These are phyloP conservation scores for Daphne laureola DNA, from an alignment of 441 rosid genomes.

Conservation along the genomic window DNA sequence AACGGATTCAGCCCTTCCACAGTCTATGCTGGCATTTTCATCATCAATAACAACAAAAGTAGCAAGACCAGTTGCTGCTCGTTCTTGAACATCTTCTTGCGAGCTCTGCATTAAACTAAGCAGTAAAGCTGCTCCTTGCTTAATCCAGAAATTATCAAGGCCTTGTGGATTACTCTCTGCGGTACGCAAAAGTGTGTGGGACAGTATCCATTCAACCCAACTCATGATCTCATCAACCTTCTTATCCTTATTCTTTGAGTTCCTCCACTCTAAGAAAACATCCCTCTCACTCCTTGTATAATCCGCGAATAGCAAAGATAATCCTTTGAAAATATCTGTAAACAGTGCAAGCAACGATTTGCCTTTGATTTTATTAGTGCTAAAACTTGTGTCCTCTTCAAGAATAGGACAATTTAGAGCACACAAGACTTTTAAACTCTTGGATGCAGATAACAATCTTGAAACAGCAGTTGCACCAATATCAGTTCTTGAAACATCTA, in stretches of 20 bases:
- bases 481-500: constrained; percentile 98
- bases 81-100: constrained; percentile 94
- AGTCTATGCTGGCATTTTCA: constrained; percentile 87
- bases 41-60: constrained; percentile 91
- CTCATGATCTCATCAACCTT: constrained; percentile 52
- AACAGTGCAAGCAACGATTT: constrained; percentile 53
- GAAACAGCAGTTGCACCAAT: constrained; percentile 58
- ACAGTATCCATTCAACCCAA: constrained; percentile 89
- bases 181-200: constrained; percentile 70
- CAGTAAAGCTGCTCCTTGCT: constrained; percentile 77
- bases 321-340: constrained; percentile 55
- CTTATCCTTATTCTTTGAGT: constrained; percentile 36
- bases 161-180: constrained; percentile 88
- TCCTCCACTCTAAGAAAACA: constrained; percentile 58
- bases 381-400: constrained; percentile 51
- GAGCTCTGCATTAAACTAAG: constrained; percentile 82
- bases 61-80: constrained; percentile 91
- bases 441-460: constrained; percentile 62
- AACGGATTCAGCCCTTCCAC: constrained; percentile 93
- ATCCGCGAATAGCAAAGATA: constrained; percentile 62
- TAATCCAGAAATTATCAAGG: constrained; percentile 83
- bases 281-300: constrained; percentile 43
- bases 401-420: constrained; percentile 73
- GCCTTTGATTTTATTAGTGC: constrained; percentile 43
- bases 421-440: constrained; percentile 74